Percentiles rank a stretch among this genome's conserved stretches.
Conservation (phyloP, 2,329 filamentous ascomycete species). For the Rosellinia necatrix region DNA sequence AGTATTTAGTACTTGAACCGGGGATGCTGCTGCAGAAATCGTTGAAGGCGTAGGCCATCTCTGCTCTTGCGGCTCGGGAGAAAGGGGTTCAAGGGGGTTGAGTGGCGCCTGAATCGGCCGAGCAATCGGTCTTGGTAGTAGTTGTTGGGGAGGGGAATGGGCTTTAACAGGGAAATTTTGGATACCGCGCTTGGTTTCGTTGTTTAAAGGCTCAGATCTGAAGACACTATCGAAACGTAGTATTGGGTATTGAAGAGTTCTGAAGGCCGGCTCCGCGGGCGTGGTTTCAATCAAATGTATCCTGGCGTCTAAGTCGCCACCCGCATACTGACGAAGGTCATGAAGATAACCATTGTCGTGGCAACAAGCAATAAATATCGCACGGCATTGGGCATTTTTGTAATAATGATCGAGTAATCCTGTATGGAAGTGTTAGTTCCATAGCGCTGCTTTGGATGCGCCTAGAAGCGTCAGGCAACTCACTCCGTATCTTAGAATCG, state of each 20-base stretch:
- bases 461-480: constrained; percentile 8
- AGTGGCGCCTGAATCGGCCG: constrained; percentile 30
- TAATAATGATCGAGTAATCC: constrained; percentile 43
- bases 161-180: constrained; percentile 28
- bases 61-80: constrained; percentile 24
- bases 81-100: constrained; percentile 19
- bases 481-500: constrained; percentile 42
- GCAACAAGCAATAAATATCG: constrained; percentile 43
- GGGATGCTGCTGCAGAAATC: constrained; percentile 18
- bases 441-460: background rate
- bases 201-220: constrained; percentile 38
- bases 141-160: constrained; percentile 30
- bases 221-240: constrained; percentile 41
- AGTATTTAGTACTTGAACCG: constrained; percentile 11
- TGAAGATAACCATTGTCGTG: constrained; percentile 45
- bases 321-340: constrained; percentile 42
- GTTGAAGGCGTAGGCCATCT: constrained; percentile 12
- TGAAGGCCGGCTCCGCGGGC: constrained; percentile 40
- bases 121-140: constrained; percentile 34
- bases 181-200: constrained; percentile 38
- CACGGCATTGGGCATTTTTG: constrained; percentile 42
- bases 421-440: constrained; percentile 22
- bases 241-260: constrained; percentile 40
- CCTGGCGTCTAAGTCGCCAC: constrained; percentile 32
- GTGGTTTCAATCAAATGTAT: constrained; percentile 42